Evolutionary conservation across 192 early-diverging fungal species (phyloP), one percentile per base, ranked within the genome.

Genomic region (Oehlia diaphana): DNA sequence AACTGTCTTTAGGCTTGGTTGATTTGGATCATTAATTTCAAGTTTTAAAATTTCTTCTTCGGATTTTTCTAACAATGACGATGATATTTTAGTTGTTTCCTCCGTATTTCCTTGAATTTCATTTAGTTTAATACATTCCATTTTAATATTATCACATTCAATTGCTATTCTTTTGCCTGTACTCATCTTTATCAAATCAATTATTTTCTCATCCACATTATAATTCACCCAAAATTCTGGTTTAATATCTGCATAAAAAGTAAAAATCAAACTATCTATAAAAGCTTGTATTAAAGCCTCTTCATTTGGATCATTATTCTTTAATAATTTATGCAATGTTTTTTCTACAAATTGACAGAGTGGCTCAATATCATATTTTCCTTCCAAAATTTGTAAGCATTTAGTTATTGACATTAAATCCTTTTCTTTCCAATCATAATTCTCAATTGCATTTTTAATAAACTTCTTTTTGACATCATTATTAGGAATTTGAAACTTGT

Each of bases 241-340:
- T 16, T 69, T 8, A 69, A 69, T 42, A 21, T 69, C 67, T 6
- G 67, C 67, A 35, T 39, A 21, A 19, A 69, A 31, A 69, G 67
- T 69, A 12, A 42, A 26, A 69, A 72, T 3, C 44, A 72, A 72
- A 72, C 23, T 72, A 49, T 72, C 44, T n/a, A 72, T 23, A 72
- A 72, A 72, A 9, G 44, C 2, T 42, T 72, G 71, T 0, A 33
- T 72, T 28, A 72, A 72, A 8, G 1, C 71, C 9, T 49, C 53
- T 63, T 76, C 61, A 63, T 76, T 76, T 33, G 74, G 64, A 12
- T 63, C 28, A 76, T 76, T 76, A 53, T 35, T 53, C 13, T 39
- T 76, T 12, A 76, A 76, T 62, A 53, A 53, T 58, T 76, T 76
- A 50, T 62, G 0, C 39, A 76, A 37, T 2, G 61, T 0, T 76